phyloP scores from a whole-genome alignment of 805 yeast species.

The Metschnikowia similis region DNA sequence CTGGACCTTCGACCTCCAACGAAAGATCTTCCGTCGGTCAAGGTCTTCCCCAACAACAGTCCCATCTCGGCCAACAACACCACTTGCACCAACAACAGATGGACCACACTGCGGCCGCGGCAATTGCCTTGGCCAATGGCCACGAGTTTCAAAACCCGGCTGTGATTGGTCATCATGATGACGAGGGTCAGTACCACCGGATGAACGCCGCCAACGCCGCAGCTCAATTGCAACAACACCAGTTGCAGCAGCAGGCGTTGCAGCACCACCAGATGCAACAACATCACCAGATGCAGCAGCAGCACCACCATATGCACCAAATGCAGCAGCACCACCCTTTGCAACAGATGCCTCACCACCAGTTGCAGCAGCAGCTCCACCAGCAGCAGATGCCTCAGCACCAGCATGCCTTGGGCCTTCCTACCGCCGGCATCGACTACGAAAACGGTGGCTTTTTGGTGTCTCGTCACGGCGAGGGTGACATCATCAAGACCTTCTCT shows the following conservation, averaged over 20 bases:
- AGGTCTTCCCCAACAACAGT: constrained; percentile 12
- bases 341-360: constrained; percentile 18
- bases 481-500: constrained; percentile 20
- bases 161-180: constrained; percentile 20
- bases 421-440: constrained; percentile 18
- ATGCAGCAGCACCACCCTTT: constrained; percentile 17
- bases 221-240: constrained; percentile 17
- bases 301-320: constrained; percentile 14
- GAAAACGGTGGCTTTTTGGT: constrained; percentile 19
- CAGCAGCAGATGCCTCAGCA: constrained; percentile 19
- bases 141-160: constrained; percentile 19
- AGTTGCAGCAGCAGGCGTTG: constrained; percentile 17
- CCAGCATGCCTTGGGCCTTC: constrained; percentile 18
- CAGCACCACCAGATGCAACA: constrained; percentile 18
- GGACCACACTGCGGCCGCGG: constrained; percentile 22
- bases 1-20: constrained; percentile 20
- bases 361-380: constrained; percentile 19
- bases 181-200: constrained; percentile 17
- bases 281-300: constrained; percentile 17
- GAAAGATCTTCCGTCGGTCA: constrained; percentile 15
- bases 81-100: constrained; percentile 18
- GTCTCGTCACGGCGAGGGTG: constrained; percentile 20
- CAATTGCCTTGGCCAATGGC: constrained; percentile 19
- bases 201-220: constrained; percentile 17
- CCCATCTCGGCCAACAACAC: constrained; percentile 16